Conservation (phyloP, 441 rosid genomes). For the Flueggea neowawraea region DNA sequence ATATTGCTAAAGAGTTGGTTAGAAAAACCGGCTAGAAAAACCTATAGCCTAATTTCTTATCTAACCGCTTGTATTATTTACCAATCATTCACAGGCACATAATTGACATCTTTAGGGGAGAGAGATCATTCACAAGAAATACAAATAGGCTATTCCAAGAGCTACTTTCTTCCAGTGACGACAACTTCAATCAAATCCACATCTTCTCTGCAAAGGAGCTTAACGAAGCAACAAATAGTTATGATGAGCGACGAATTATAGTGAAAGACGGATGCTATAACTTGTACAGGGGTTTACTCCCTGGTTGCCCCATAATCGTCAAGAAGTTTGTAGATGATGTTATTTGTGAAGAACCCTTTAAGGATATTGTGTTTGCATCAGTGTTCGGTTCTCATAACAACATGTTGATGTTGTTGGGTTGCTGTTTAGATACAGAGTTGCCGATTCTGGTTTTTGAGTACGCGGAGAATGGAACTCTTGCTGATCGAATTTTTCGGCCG, state of each 20-base stretch:
- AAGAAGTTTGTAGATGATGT: not conserved
- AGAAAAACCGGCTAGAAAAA: too few relatives aligned
- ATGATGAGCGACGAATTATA: not conserved
- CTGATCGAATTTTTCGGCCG: not conserved
- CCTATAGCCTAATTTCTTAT: too few relatives aligned
- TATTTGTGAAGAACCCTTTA: too few relatives aligned
- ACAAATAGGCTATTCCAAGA: slow-evolving; percentile 20
- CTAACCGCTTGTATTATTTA: too few relatives aligned
- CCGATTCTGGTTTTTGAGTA: slow-evolving; percentile 14
- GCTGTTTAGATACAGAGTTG: too few relatives aligned
- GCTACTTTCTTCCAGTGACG: slow-evolving; percentile 27
- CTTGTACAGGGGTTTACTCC: slow-evolving; percentile 11
- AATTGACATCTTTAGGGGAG: too few relatives aligned
- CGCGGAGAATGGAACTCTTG: slow-evolving; percentile 20
- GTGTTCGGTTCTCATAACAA: too few relatives aligned
- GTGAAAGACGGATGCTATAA: not conserved
- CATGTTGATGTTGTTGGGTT: too few relatives aligned
- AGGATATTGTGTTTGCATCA: too few relatives aligned
- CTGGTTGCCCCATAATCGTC: slow-evolving; percentile 4
- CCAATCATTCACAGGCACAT: too few relatives aligned
- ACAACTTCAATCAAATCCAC: slow-evolving; percentile 31
- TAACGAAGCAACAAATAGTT: slow-evolving; percentile 28
- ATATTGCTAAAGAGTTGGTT: too few relatives aligned
- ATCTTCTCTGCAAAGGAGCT: slow-evolving; percentile 28
- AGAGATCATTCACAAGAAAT: too few relatives aligned